phyloP scores from a whole-genome alignment of 148 eudicot genomes.

The Fagopyrum tataricum region DNA sequence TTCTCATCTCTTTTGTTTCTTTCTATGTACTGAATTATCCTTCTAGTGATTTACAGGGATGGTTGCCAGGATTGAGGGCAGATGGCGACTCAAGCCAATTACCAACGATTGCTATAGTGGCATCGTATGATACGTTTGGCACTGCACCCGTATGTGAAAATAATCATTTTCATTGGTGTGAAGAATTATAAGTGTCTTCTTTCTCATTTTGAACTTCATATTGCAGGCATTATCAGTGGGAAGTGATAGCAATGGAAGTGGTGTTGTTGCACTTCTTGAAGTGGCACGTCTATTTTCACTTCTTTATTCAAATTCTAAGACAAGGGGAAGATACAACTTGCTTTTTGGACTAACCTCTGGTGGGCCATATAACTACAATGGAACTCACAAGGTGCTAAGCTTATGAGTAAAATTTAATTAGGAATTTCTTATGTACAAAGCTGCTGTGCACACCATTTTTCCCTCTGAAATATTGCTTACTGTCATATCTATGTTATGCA shows the following conservation, averaged over 20 bases:
- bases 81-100: conserved; percentile 90
- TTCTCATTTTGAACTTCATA: neutral
- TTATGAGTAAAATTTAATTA: neutral
- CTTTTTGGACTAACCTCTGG: conserved; percentile 97
- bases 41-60: conserved; percentile 56
- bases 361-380: conserved; percentile 97
- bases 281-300: conserved; percentile 81
- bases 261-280: conserved; percentile 88
- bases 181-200: neutral
- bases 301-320: conserved; percentile 87
- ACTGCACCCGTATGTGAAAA: conserved; percentile 78
- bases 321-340: conserved; percentile 90
- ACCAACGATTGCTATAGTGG: conserved; percentile 94
- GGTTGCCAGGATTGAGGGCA: conserved; percentile 94
- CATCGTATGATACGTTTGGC: conserved; percentile 97
- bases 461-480: neutral
- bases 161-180: neutral
- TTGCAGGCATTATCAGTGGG: conserved; percentile 84
- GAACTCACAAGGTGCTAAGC: conserved; percentile 74
- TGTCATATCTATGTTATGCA: conserved; percentile 25
- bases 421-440: neutral
- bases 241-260: conserved; percentile 98
- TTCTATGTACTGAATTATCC: conserved; percentile 11
- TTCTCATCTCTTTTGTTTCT: neutral
- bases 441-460: neutral